These are phyloP conservation scores for Eutrema salsugineum DNA, from an alignment of 441 rosid species.

Conservation along the genomic window DNA sequence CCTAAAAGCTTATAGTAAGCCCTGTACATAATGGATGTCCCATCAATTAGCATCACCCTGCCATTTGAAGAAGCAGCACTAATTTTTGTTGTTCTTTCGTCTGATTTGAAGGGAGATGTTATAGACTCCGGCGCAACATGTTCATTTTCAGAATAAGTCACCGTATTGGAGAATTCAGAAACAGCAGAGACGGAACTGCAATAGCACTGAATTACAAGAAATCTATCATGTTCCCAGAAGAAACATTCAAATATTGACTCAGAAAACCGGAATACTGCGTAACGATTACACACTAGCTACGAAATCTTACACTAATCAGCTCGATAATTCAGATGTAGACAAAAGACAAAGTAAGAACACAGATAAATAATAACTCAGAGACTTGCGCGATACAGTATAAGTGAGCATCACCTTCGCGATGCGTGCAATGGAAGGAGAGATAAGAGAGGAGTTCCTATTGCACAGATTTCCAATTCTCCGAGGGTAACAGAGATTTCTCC, in stretches of 20 bases:
- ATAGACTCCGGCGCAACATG: constrained; percentile 20
- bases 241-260: background rate
- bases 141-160: constrained; percentile 32
- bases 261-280: background rate
- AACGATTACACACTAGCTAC: background rate
- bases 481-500: constrained; percentile 14
- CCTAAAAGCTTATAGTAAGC: constrained; percentile 97
- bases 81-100: constrained; percentile 33
- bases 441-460: constrained; percentile 6
- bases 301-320: background rate
- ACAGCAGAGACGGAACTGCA: constrained; percentile 36
- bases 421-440: constrained; percentile 17
- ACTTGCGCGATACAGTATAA: background rate
- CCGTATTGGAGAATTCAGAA: constrained; percentile 32
- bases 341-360: background rate
- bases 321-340: background rate
- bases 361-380: background rate
- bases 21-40: constrained; percentile 89
- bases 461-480: background rate
- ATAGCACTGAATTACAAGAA: constrained; percentile 38
- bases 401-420: constrained; percentile 23
- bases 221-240: background rate
- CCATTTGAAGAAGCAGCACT: constrained; percentile 41
- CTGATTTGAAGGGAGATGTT: constrained; percentile 30
- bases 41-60: constrained; percentile 95